phyloP scores from a whole-genome alignment of 495 filamentous ascomycete species.

The Rhypophila decipiens region DNA sequence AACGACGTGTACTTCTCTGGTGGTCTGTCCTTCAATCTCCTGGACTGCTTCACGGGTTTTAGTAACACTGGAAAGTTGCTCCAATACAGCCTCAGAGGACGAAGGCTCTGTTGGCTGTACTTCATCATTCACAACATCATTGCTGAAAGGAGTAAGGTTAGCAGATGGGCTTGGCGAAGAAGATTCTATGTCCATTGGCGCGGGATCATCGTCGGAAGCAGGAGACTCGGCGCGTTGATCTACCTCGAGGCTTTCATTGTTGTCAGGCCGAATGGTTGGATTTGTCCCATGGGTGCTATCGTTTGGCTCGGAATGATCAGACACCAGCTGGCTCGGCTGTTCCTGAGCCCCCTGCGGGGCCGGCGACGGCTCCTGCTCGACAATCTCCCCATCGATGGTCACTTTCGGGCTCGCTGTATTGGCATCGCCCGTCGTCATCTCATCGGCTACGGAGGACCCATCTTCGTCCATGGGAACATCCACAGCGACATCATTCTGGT shows the following conservation, averaged over 20 bases:
- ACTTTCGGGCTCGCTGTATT: too few species aligned
- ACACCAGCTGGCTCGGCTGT: too few species aligned
- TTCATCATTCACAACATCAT: neutral
- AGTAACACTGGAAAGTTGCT: constrained; percentile 22
- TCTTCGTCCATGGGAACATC: constrained; percentile 12
- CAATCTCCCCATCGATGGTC: too few species aligned
- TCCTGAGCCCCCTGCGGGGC: too few species aligned
- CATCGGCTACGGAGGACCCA: constrained; percentile 1
- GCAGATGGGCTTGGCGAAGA: constrained; percentile 11
- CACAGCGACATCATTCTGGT: constrained; percentile 3
- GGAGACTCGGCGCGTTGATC: neutral
- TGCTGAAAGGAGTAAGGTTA: neutral
- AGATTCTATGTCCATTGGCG: constrained; percentile 24
- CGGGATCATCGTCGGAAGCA: constrained; percentile 14
- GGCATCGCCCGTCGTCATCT: too few species aligned
- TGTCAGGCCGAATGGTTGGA: too few species aligned
- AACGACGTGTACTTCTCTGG: constrained; percentile 32
- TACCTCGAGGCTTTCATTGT: neutral
- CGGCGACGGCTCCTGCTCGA: too few species aligned
- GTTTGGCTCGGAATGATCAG: too few species aligned
- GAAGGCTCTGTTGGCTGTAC: neutral
- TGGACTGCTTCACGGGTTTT: constrained; percentile 20
- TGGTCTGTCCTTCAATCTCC: constrained; percentile 17
- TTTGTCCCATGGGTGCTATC: too few species aligned
- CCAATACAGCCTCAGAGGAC: constrained; percentile 4